Evolutionary conservation across 768 basidiomycete genomes (phyloP).

Genomic region (Boletus rubescentipes): DNA sequence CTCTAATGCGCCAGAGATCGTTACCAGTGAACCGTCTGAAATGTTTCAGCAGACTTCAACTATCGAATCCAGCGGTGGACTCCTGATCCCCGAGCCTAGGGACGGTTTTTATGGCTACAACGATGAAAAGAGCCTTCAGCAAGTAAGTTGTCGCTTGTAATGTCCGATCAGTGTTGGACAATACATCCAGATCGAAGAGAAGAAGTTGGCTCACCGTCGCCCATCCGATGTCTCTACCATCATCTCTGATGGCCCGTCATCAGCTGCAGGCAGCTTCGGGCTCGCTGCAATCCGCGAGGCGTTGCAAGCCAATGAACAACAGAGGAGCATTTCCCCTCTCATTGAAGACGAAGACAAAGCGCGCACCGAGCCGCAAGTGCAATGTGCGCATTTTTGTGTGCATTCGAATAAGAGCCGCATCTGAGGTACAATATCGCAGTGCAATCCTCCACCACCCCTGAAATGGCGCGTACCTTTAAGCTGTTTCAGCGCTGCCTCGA

Average conservation of each 20-base stretch:
- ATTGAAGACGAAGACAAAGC: conserved; percentile 39
- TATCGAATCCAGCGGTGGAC: conserved; percentile 25
- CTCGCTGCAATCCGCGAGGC: conserved; percentile 36
- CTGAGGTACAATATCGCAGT: conserved; percentile 15
- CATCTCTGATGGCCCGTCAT: conserved; percentile 25
- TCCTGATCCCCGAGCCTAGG: conserved; percentile 48
- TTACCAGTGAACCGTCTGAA: neutral
- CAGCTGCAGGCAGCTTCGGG: conserved; percentile 41
- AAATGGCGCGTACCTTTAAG: conserved; percentile 58
- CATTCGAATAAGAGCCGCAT: neutral
- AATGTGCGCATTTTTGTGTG: conserved; percentile 24
- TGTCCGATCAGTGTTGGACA: conserved; percentile 1
- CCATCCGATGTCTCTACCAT: conserved; percentile 48
- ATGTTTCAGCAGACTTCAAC: neutral
- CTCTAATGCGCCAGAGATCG: neutral
- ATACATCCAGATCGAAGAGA: conserved; percentile 66
- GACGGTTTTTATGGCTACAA: conserved; percentile 80
- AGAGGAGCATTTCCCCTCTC: conserved; percentile 15
- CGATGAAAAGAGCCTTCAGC: conserved; percentile 74
- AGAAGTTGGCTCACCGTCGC: conserved; percentile 64
- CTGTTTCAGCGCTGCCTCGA: conserved; percentile 83
- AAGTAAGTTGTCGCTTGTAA: conserved; percentile 45
- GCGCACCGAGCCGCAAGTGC: conserved; percentile 30
- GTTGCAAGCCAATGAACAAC: conserved; percentile 21
- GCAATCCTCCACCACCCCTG: conserved; percentile 34